A percentile compares a stretch with the other conserved stretches of the same genome.
Evolutionary conservation across 805 yeast species (phyloP).

Genomic region (Peterozyma toletana): DNA sequence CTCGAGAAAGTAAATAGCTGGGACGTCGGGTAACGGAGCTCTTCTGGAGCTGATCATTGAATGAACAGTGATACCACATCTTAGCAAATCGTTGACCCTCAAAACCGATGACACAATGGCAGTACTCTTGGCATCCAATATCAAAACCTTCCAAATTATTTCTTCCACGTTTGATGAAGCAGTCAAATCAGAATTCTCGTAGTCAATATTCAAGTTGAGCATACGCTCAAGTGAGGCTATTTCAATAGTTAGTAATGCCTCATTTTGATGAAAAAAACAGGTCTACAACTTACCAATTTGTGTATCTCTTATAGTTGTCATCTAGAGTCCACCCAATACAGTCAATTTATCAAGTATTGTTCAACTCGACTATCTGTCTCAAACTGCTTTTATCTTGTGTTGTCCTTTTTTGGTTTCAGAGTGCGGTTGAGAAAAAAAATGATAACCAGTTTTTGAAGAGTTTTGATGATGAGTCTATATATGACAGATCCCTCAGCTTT

Average conservation of each 20-base stretch:
- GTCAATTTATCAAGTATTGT: no score
- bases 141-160: slow-evolving; percentile 84
- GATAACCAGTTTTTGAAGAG: no score
- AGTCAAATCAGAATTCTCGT: slow-evolving; percentile 41
- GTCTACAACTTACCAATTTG: slow-evolving; percentile 24
- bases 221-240: slow-evolving; percentile 60
- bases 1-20: slow-evolving; percentile 85
- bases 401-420: no score
- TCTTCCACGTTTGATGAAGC: slow-evolving; percentile 55
- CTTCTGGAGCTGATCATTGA: slow-evolving; percentile 64
- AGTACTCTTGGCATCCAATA: slow-evolving; percentile 76
- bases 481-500: no score
- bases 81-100: slow-evolving; percentile 82
- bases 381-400: no score
- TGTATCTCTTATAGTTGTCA: slow-evolving; percentile 27
- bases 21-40: slow-evolving; percentile 88
- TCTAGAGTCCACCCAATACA: neutral
- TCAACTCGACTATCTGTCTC: no score
- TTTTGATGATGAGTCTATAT: no score
- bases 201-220: slow-evolving; percentile 73
- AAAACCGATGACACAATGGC: slow-evolving; percentile 86
- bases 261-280: slow-evolving; percentile 1
- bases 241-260: neutral
- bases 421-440: no score
- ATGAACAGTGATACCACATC: slow-evolving; percentile 90